phyloP scores from a whole-genome alignment of 1,284 basidiomycete species.

The Psilocybe mexicana region DNA sequence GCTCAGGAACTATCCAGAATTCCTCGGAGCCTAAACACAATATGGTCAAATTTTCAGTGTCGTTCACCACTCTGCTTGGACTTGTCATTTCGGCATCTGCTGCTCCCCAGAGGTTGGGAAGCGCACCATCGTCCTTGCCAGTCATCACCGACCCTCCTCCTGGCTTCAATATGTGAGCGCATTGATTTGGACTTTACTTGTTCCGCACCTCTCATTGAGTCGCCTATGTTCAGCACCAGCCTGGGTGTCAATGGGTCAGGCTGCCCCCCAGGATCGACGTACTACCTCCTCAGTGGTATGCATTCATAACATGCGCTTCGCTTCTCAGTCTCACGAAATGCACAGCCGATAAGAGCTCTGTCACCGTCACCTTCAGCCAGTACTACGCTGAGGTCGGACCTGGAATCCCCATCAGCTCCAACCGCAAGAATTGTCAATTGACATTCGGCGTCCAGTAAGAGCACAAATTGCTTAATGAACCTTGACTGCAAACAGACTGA shows the following conservation, averaged over 20 bases:
- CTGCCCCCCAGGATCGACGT: constrained; percentile 26
- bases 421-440: constrained; percentile 29
- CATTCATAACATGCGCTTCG: neutral
- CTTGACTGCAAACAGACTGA: neutral
- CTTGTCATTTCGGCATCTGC: constrained; percentile 9
- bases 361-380: constrained; percentile 30
- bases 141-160: constrained; percentile 22
- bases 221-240: constrained; percentile 16
- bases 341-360: constrained; percentile 23
- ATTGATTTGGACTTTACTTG: too few relatives aligned
- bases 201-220: neutral
- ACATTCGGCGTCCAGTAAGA: constrained; percentile 27
- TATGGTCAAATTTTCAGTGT: constrained; percentile 15
- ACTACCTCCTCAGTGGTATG: constrained; percentile 18
- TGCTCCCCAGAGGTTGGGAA: constrained; percentile 9
- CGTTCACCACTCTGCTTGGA: constrained; percentile 10
- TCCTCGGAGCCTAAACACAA: constrained; percentile 1
- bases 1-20: neutral
- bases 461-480: neutral
- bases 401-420: constrained; percentile 24
- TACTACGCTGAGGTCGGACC: constrained; percentile 30
- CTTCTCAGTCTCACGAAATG: neutral
- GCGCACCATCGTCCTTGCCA: neutral
- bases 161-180: constrained; percentile 25
- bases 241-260: constrained; percentile 26